Base-by-base conservation (phyloP, 2,329 filamentous ascomycete species). In the Gnomoniopsis smithogilvyi region DNA sequence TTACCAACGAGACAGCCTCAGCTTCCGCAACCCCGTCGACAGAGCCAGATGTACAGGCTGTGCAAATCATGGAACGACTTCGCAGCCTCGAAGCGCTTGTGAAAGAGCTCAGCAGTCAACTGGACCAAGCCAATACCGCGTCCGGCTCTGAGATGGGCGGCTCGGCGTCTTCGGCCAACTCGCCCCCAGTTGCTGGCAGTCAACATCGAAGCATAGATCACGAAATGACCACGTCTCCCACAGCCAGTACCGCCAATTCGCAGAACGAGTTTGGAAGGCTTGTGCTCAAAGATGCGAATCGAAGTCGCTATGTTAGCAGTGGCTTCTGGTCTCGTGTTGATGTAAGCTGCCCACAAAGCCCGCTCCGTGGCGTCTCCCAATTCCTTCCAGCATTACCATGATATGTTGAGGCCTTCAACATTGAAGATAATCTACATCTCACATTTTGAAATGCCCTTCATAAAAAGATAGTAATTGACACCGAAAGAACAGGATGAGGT, bases 261-360 rank as follows among this genome's bases (percentile, higher is more conserved):
- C 73, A 76, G 26, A 72, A 73, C 19, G 70, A 76, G 14, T 79
- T 82, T 60, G 80, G 80, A 2, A 72, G 79, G 50, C 64, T 83
- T 43, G 76, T 82, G 2, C 64, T 81, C 2, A 70, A 75, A 30
- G 78, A 81, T 64, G 63, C 69, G 8, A 75, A 66, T 6, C 70
- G 67, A 14, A 78, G 73, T 41, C 75, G 76, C 15, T 84, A 84
- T 64, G 69, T 84, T 12, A 78, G 78, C 58, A 82, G 73, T 61
- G 76, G 77, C 15, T 84, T 84, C 64, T 84, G 81, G 81, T 80
- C 80, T 2, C 75, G 76, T 1, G 74, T 84, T n/a, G 82, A 84
- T 74, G 80, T 82, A 70, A 47, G 71, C 60, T 10, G 43, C 14
- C 36, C 36, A 14, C 15, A 12, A 41, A 30, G 14, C 11, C 19